These are phyloP conservation scores for Globisporangium nunn DNA, from an alignment of 352 stramenopile species.

Conservation along the genomic window DNA sequence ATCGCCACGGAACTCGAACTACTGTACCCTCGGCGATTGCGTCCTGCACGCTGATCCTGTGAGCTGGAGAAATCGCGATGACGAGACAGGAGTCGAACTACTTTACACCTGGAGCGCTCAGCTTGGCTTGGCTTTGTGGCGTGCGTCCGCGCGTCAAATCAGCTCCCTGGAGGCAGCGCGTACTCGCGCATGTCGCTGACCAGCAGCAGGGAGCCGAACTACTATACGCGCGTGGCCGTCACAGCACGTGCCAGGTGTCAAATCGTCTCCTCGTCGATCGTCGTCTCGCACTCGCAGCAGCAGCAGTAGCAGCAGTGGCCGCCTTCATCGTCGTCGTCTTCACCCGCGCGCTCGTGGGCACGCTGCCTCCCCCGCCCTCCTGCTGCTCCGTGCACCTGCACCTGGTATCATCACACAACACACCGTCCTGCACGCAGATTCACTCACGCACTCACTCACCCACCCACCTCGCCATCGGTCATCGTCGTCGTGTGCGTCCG, in stretches of 20 bases:
- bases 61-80: background rate
- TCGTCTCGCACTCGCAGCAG: background rate
- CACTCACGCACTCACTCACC: constrained; percentile 3
- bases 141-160: background rate
- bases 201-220: background rate
- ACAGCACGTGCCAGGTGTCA: background rate
- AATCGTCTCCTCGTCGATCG: background rate
- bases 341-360: no score
- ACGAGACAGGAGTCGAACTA: background rate
- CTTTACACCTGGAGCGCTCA: no score
- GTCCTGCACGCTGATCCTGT: background rate
- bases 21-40: background rate
- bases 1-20: constrained; percentile 2
- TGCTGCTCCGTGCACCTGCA: background rate
- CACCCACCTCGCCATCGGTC: constrained; percentile 1
- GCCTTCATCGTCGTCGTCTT: background rate
- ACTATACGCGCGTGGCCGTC: background rate
- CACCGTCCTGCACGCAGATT: background rate
- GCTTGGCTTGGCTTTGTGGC: no score
- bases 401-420: background rate
- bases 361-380: background rate
- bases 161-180: background rate
- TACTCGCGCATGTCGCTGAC: background rate
- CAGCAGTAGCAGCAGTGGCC: background rate
- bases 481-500: background rate